These are phyloP conservation scores for Cytospora schulzeri DNA, from an alignment of 2,329 filamentous ascomycete species.

Conservation along the genomic window DNA sequence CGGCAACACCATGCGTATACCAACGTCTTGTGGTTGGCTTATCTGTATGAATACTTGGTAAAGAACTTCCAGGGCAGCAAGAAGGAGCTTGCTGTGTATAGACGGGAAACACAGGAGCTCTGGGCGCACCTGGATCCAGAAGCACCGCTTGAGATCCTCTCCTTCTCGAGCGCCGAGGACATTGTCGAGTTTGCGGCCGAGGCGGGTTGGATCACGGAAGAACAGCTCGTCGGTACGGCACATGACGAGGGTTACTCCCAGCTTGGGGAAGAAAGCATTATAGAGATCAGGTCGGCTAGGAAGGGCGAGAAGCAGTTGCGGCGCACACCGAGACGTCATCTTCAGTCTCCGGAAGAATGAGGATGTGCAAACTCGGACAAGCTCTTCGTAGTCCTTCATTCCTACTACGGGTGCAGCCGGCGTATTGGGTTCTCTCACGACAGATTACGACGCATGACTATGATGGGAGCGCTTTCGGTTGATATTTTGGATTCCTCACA, in stretches of 20 bases:
- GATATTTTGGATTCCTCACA: neutral
- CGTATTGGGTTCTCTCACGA: neutral
- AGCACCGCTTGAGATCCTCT: constrained; percentile 48
- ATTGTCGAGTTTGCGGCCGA: constrained; percentile 60
- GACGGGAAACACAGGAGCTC: constrained; percentile 52
- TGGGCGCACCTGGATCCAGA: constrained; percentile 57
- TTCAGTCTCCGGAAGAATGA: constrained; percentile 18
- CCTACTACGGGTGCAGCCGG: neutral
- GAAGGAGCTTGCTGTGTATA: constrained; percentile 50
- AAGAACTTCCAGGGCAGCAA: constrained; percentile 50
- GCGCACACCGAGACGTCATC: constrained; percentile 27
- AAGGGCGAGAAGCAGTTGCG: constrained; percentile 22
- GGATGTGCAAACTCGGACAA: too few relatives aligned
- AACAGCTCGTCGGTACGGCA: constrained; percentile 45
- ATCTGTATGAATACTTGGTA: constrained; percentile 58
- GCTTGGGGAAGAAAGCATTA: constrained; percentile 31
- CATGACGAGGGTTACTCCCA: constrained; percentile 16
- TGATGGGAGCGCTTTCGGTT: neutral
- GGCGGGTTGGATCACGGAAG: constrained; percentile 57
- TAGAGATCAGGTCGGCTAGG: constrained; percentile 20
- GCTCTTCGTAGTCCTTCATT: neutral
- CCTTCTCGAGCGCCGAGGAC: constrained; percentile 58
- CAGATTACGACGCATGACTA: constrained; percentile 6
- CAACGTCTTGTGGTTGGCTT: constrained; percentile 67
- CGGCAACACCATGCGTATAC: constrained; percentile 59